Evolutionary conservation across 768 basidiomycete genomes (phyloP), one percentile per base, ranked within the genome.

Genomic region (Strobilomyces echinocephalus): DNA sequence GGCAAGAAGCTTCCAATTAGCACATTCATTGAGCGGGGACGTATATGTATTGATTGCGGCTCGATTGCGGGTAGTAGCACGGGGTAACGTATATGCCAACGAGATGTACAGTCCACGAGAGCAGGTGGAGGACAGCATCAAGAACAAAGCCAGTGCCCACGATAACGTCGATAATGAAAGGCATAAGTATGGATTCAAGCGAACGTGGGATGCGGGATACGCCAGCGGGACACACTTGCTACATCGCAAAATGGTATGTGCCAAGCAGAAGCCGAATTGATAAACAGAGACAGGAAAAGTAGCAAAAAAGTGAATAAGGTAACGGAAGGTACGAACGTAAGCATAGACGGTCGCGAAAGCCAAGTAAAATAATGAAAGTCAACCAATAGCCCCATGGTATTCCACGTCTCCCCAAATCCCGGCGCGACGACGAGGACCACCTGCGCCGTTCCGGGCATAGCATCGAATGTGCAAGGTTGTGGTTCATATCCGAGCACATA

Each of bases 311-410:
- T 62, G 57, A 48, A 65, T 66, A 71, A 67, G 34, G 61, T 63
- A 66, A 57, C 52, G 56, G 50, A 28, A 63, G 56, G 52, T 57
- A 62, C 8, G 39, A 62, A 65, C 28, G 31, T 50, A 67, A 67
- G 57, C 59, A 67, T 60, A 41, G 58, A 66, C 63, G 20, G 21
- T 63, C 55, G 55, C 57, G 66, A 69, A 74, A 63, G 69, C 57
- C 66, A 71, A 76, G 70, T 68, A 66, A 74, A 24, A 78, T 78
- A 79, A 79, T 76, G 71, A 78, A 71, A 61, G 71, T 74, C 80
- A 83, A 82, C 79, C 79, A 82, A 82, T 74, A 82, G 79, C 82
- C 79, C 79, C 80, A 79, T 55, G 55, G 60, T 60, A 59, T 58
- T 56, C 60, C 64, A 58, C 62, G 58, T 57, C 54, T 57, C 55